Evolutionary conservation across 2,329 filamentous ascomycete genomes (phyloP), one percentile per base, ranked within the genome.

Genomic region (Madurella mycetomatis): DNA sequence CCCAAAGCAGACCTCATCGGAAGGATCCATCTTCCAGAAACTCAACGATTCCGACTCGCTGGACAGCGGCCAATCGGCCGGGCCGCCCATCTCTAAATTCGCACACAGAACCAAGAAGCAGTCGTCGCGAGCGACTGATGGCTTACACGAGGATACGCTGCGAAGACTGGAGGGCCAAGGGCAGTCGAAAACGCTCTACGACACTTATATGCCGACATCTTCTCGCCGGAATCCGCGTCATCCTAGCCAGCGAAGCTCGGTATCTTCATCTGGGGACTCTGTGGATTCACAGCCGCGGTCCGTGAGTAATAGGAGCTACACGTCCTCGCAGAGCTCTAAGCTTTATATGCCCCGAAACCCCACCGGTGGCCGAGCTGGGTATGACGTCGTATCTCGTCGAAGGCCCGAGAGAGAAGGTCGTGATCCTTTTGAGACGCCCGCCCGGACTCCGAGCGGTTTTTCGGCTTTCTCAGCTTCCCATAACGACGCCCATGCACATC

Each of bases 111-210:
- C 54, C 31, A 50, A 51, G 19, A 49, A 37, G 9, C 55, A 44
- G 0, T 25, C 32, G 4, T 39, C 32, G 17, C 57, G 46, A 25
- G 25, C 46, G 2, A 8, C 44, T 15, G 30, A 51, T 16, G 51
- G 42, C 0, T 45, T 67, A 11, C 66, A 64, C 48, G 64, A 68
- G 37, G 66, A 67, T 37, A 62, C 64, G 1, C 58, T 67, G 15
- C 54, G 61, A 1, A 60, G 49, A 13, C 54, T 69, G 15, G 64
- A 68, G 45, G 61, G 62, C 15, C 56, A 63, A 13, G 50, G 56
- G 13, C 55, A 58, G 3, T 30, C 37, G 25, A 56, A 45, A 40
- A 47, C 53, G 2, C 49, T 44, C 45, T 57, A 51, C 55, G 59
- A 58, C 18, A 59, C 56, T 8, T 64, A 64, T 40, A 12, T 60